Evolutionary conservation across 495 filamentous ascomycete genomes (phyloP).

Genomic region (Aspergillus baeticus): DNA sequence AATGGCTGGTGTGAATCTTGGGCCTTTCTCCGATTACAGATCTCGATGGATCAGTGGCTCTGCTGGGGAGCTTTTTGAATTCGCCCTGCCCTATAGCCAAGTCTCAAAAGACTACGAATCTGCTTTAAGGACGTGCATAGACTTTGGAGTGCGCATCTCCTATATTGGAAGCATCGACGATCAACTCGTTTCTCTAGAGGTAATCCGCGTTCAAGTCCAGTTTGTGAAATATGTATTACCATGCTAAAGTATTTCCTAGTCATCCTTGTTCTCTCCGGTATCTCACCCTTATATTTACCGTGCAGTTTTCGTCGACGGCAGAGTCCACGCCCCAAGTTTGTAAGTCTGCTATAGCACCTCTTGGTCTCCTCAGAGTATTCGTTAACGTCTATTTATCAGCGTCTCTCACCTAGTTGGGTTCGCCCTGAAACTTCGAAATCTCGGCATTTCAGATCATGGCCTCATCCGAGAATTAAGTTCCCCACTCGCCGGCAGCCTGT

Average conservation of each 20-base stretch:
- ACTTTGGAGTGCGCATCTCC: slow-evolving; percentile 76
- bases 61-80: slow-evolving; percentile 90
- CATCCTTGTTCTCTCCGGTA: slow-evolving; percentile 77
- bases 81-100: slow-evolving; percentile 72
- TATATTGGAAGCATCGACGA: slow-evolving; percentile 94
- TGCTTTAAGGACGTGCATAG: slow-evolving; percentile 67
- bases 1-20: slow-evolving; percentile 94
- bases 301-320: slow-evolving; percentile 90
- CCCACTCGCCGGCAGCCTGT: slow-evolving; percentile 87
- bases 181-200: slow-evolving; percentile 89
- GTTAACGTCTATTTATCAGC: slow-evolving; percentile 29
- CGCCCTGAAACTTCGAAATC: slow-evolving; percentile 86
- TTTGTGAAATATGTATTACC: no score
- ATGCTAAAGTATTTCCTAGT: slow-evolving; percentile 41
- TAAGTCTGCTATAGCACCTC: slow-evolving; percentile 30
- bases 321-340: slow-evolving; percentile 92
- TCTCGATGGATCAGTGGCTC: slow-evolving; percentile 82
- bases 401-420: slow-evolving; percentile 92
- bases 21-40: slow-evolving; percentile 84
- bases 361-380: slow-evolving; percentile 3
- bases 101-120: slow-evolving; percentile 81
- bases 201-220: no score
- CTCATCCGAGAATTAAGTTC: slow-evolving; percentile 86
- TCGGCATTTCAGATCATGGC: slow-evolving; percentile 89
- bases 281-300: slow-evolving; percentile 90